phyloP scores from a whole-genome alignment of 139 green algal species.

The Pseudopediastrum boryanum region DNA sequence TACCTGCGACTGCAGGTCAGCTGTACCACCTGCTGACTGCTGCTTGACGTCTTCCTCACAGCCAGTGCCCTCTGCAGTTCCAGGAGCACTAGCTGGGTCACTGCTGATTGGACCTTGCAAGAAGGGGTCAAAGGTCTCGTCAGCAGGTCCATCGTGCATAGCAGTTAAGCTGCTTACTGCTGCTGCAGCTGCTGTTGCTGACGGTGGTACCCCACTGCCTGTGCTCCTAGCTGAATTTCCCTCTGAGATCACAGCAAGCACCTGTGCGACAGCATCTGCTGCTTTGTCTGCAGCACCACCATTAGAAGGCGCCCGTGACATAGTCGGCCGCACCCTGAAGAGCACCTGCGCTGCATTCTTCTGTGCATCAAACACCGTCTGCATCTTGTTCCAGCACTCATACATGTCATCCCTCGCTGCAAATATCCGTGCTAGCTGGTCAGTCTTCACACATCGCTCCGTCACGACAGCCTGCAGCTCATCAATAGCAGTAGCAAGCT shows the following conservation, averaged over 20 bases:
- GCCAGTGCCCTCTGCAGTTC: no score
- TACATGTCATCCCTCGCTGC: conserved; percentile 15
- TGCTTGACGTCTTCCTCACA: no score
- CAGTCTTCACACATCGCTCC: conserved; percentile 6
- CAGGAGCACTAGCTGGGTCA: no score
- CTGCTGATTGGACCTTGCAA: neutral
- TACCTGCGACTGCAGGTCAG: no score
- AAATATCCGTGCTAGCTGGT: conserved; percentile 20
- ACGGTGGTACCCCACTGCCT: neutral
- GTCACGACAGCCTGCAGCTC: conserved; percentile 31
- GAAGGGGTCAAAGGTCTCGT: conserved; percentile 3
- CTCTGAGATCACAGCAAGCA: neutral
- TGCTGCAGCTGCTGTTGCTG: neutral
- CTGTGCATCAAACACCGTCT: conserved; percentile 27
- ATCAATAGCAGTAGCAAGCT: neutral
- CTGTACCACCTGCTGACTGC: no score
- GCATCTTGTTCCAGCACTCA: conserved; percentile 21
- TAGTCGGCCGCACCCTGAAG: neutral
- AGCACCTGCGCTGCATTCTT: conserved; percentile 1
- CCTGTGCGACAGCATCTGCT: neutral
- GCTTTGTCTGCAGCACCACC: neutral
- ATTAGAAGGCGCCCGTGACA: neutral
- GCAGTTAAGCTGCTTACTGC: no score
- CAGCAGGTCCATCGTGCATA: no score
- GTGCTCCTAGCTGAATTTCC: neutral